Evolutionary conservation across 495 filamentous ascomycete species (phyloP).

Genomic region (Antarctomyces pellizariae): DNA sequence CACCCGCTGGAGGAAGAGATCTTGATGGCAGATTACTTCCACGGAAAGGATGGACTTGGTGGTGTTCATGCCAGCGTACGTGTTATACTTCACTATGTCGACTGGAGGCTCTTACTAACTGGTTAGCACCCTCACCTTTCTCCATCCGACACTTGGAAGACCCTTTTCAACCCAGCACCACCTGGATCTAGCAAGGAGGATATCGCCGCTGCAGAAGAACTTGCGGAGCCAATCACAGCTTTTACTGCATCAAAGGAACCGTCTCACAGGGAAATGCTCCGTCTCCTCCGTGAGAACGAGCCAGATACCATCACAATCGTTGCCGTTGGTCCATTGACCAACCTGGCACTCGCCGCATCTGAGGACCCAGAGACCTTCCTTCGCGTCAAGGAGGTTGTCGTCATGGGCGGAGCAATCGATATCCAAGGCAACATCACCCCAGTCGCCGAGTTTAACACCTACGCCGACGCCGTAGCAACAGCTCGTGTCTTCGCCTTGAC

Average conservation of each 20-base stretch:
- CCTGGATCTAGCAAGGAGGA: slow-evolving; percentile 15
- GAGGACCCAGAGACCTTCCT: slow-evolving; percentile 73
- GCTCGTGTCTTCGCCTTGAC: slow-evolving; percentile 81
- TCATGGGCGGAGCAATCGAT: slow-evolving; percentile 89
- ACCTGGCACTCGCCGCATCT: slow-evolving; percentile 67
- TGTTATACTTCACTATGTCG: slow-evolving; percentile 3
- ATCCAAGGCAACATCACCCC: slow-evolving; percentile 63
- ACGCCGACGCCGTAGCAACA: slow-evolving; percentile 61
- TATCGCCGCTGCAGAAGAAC: slow-evolving; percentile 12
- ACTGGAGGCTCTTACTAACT: slow-evolving; percentile 2
- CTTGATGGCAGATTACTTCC: slow-evolving; percentile 76
- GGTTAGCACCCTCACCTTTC: slow-evolving; percentile 66
- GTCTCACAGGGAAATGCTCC: slow-evolving; percentile 69
- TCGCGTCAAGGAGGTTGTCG: slow-evolving; percentile 65
- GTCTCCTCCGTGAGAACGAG: slow-evolving; percentile 51
- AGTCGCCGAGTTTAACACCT: slow-evolving; percentile 63
- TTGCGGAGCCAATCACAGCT: slow-evolving; percentile 18
- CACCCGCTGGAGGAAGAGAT: slow-evolving; percentile 65
- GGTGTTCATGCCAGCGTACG: slow-evolving; percentile 65
- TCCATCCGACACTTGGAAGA: slow-evolving; percentile 63
- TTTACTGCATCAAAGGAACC: slow-evolving; percentile 51
- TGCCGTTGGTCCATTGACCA: slow-evolving; percentile 76
- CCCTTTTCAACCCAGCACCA: slow-evolving; percentile 39
- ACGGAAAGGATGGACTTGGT: slow-evolving; percentile 75
- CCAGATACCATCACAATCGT: slow-evolving; percentile 71